Conservation (phyloP, 2,329 filamentous ascomycete species). For the Hymenoscyphus linearis region DNA sequence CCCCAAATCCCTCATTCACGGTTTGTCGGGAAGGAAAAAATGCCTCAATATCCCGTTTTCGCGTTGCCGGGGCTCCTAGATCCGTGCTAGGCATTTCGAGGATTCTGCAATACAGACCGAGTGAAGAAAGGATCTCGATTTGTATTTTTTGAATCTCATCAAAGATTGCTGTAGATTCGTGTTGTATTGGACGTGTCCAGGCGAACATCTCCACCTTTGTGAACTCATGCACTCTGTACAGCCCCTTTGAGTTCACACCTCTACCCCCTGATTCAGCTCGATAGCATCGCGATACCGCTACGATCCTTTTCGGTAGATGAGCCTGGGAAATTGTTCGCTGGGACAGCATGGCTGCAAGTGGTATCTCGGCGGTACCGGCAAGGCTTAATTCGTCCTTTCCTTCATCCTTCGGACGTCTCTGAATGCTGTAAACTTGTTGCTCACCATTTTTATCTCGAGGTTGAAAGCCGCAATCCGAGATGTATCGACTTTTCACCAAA, state of each 20-base stretch:
- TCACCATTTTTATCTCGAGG: constrained; percentile 86
- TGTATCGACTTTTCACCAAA: constrained; percentile 87
- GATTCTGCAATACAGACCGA: constrained; percentile 80
- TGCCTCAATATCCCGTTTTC: constrained; percentile 91
- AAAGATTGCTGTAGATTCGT: constrained; percentile 56
- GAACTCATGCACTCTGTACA: constrained; percentile 97
- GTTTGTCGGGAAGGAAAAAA: constrained; percentile 77
- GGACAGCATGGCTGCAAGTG: constrained; percentile 85
- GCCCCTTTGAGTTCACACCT: constrained; percentile 84
- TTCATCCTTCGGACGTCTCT: constrained; percentile 59
- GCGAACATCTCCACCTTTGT: constrained; percentile 98
- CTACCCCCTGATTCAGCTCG: constrained; percentile 89
- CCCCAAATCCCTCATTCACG: constrained; percentile 75
- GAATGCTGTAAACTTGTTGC: constrained; percentile 82
- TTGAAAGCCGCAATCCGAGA: constrained; percentile 87
- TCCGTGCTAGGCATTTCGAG: constrained; percentile 89
- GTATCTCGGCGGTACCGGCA: constrained; percentile 89
- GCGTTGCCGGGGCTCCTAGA: constrained; percentile 78
- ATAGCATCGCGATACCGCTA: constrained; percentile 88
- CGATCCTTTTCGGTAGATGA: constrained; percentile 73
- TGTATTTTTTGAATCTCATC: constrained; percentile 85
- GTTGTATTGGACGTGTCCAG: constrained; percentile 64
- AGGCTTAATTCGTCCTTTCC: constrained; percentile 68
- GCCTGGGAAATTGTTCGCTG: constrained; percentile 58
- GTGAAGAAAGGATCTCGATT: constrained; percentile 69